Percentiles rank a stretch among this genome's conserved stretches.
Conservation (phyloP, 805 yeast species). For the Cyberlindnera petersonii region DNA sequence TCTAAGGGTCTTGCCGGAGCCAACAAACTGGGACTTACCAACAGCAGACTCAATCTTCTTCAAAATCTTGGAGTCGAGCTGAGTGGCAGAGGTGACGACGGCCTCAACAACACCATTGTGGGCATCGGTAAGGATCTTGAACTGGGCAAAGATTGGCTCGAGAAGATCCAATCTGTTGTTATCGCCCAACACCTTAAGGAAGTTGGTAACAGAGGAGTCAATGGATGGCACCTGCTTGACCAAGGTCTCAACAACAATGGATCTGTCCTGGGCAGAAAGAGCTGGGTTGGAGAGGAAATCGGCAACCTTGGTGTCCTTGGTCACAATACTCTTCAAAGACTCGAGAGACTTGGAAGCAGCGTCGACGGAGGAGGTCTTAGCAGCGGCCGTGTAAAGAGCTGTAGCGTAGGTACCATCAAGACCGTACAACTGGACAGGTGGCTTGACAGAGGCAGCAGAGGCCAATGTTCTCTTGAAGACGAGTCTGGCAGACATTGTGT, state of each 20-base stretch:
- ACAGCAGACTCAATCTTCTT: constrained; percentile 76
- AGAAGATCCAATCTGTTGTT: constrained; percentile 87
- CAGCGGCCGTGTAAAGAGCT: constrained; percentile 89
- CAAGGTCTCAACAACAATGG: constrained; percentile 60
- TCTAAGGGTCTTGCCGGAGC: constrained; percentile 80
- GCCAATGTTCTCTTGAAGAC: constrained; percentile 57
- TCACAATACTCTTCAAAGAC: constrained; percentile 50
- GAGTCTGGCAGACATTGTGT: constrained; percentile 15
- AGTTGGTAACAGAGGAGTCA: constrained; percentile 72
- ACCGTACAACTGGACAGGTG: constrained; percentile 93
- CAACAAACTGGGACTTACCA: constrained; percentile 74
- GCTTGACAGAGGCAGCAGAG: constrained; percentile 64
- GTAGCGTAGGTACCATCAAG: constrained; percentile 96
- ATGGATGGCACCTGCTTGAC: constrained; percentile 40
- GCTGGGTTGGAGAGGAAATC: constrained; percentile 78
- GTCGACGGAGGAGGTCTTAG: constrained; percentile 72
- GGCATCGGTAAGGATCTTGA: constrained; percentile 77
- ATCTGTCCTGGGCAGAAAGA: constrained; percentile 70
- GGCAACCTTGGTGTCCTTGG: constrained; percentile 59
- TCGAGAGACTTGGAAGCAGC: constrained; percentile 63
- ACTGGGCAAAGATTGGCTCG: constrained; percentile 62
- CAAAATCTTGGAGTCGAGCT: constrained; percentile 77
- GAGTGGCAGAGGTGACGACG: constrained; percentile 80
- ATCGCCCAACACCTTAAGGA: constrained; percentile 82
- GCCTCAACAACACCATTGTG: constrained; percentile 91